Conservation (phyloP, 106 monocot species). For the Triglochin maritima region DNA sequence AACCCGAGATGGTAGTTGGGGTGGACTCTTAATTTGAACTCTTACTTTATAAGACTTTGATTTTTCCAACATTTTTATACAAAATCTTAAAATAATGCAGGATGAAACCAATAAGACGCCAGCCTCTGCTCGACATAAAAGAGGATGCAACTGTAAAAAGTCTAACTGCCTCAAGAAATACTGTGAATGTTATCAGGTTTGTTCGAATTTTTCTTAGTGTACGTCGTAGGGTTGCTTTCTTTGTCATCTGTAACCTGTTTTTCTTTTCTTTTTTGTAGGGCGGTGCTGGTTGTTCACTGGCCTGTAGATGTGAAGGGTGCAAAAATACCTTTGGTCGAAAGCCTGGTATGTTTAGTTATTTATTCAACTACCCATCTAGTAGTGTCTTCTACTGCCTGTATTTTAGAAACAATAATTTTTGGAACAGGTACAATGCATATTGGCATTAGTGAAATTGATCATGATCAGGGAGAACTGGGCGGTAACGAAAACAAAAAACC, state of each 20-base stretch:
- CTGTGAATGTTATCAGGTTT: conserved; percentile 98
- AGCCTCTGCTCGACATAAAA: conserved; percentile 93
- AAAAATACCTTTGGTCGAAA: conserved; percentile 79
- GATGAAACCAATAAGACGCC: conserved; percentile 87
- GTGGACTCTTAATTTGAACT: conserved; percentile 18
- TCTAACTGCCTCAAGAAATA: conserved; percentile 98
- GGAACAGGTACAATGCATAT: conserved; percentile 4
- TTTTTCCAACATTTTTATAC: not conserved
- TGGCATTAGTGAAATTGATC: conserved; percentile 35
- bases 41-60: not conserved
- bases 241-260: conserved; percentile 1
- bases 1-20: conserved; percentile 35
- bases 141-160: conserved; percentile 97
- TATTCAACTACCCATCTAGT: too few species aligned
- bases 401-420: not conserved
- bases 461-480: conserved; percentile 32
- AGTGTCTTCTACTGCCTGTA: not conserved
- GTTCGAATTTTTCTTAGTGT: not conserved
- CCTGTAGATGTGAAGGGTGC: conserved; percentile 84
- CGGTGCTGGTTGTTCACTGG: conserved; percentile 70
- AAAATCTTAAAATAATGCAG: conserved; percentile 15
- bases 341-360: conserved; percentile 34
- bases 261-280: conserved; percentile 23
- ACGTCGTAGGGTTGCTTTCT: not conserved
- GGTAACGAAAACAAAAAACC: conserved; percentile 25